Evolutionary conservation across 2,329 filamentous ascomycete species (phyloP).

Genomic region (Waltergamsia citrina): DNA sequence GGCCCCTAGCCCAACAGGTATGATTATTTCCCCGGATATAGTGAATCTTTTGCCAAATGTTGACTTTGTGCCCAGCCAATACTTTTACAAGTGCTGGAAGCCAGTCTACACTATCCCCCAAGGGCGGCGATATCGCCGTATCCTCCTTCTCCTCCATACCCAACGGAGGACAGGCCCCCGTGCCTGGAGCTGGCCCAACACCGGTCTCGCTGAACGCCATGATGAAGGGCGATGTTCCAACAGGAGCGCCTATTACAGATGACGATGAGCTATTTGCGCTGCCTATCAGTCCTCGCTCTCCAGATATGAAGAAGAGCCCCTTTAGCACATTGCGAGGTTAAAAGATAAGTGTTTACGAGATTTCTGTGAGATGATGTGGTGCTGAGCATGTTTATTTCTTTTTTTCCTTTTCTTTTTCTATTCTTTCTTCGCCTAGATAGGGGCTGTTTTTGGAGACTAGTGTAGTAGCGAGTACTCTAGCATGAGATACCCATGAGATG

Average conservation of each 20-base stretch:
- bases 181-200: conserved; percentile 9
- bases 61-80: conserved; percentile 15
- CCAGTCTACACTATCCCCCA: conserved; percentile 21
- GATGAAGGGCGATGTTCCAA: conserved; percentile 11
- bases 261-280: conserved; percentile 83
- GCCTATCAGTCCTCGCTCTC: conserved; percentile 76
- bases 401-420: too few species aligned
- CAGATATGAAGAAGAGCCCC: conserved; percentile 76
- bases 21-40: conserved; percentile 9
- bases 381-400: too few species aligned
- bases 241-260: conserved; percentile 11
- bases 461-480: too few species aligned
- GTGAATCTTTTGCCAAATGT: conserved; percentile 4
- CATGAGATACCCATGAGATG: too few species aligned
- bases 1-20: conserved; percentile 42
- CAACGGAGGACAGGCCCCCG: conserved; percentile 17
- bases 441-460: too few species aligned
- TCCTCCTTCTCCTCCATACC: conserved; percentile 25
- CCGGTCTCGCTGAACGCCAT: conserved; percentile 24
- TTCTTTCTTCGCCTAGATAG: too few species aligned
- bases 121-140: conserved; percentile 21
- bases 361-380: too few species aligned
- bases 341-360: too few species aligned
- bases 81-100: conserved; percentile 22
- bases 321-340: conserved; percentile 48